Evolutionary conservation across 148 eudicot species (phyloP).

Genomic region (Fagopyrum tataricum): DNA sequence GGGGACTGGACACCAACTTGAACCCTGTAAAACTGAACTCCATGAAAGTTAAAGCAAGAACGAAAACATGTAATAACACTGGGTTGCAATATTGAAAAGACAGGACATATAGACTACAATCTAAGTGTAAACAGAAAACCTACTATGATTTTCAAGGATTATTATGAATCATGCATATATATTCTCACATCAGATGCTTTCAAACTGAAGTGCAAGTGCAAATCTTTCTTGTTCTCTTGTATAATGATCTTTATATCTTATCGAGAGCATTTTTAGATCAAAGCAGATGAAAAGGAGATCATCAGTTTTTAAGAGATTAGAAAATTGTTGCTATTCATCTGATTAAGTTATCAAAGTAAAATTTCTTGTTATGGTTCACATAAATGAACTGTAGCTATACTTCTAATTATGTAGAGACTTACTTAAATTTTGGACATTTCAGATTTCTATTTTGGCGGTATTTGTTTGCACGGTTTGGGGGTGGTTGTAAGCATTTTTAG

Average conservation of each 20-base stretch:
- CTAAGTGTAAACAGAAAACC: background rate
- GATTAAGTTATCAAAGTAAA: background rate
- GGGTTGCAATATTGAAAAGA: background rate
- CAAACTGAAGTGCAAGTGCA: background rate
- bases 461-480: no score
- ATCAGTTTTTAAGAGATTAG: background rate
- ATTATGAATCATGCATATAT: background rate
- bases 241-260: background rate
- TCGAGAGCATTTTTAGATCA: background rate
- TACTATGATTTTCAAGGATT: background rate
- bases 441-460: no score
- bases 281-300: background rate
- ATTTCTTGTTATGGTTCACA: background rate
- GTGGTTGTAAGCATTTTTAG: no score
- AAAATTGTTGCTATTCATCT: background rate
- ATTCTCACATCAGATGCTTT: background rate
- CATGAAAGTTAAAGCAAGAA: conserved; percentile 30
- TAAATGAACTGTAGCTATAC: background rate
- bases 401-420: background rate
- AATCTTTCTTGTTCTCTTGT: background rate
- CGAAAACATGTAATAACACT: no score
- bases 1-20: conserved; percentile 93
- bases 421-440: no score
- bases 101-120: background rate
- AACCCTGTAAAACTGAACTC: conserved; percentile 85